Evolutionary conservation across 805 yeast genomes (phyloP).

Genomic region (Candida nitratophila): DNA sequence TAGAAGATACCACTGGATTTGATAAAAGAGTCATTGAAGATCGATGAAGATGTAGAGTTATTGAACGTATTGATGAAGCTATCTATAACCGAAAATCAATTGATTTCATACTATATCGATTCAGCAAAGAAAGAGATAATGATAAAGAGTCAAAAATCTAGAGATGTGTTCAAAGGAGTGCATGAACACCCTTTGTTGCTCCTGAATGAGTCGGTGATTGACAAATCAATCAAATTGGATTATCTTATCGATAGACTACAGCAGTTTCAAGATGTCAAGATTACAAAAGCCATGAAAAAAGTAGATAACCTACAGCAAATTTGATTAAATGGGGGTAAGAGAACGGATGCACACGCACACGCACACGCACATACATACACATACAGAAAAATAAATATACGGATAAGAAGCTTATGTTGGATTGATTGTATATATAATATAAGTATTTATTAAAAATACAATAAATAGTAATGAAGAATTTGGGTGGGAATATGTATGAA

Average conservation of each 20-base stretch:
- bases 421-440: no score
- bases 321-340: no score
- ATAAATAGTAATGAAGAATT: no score
- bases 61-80: not conserved
- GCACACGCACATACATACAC: no score
- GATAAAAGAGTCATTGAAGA: not conserved
- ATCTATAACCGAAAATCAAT: not conserved
- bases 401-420: no score
- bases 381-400: no score
- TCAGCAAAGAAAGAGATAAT: not conserved
- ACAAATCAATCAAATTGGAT: not conserved
- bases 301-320: not conserved
- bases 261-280: not conserved
- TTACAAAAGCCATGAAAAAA: not conserved
- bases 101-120: not conserved
- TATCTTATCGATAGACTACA: not conserved
- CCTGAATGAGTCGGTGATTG: not conserved
- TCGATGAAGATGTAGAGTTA: not conserved
- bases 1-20: slow-evolving; percentile 6
- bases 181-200: not conserved
- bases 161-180: not conserved
- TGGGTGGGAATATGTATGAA: no score
- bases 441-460: no score
- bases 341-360: no score
- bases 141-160: not conserved